Percentiles rank a stretch among this genome's conserved stretches.
phyloP scores from a whole-genome alignment of 2,329 filamentous ascomycete species.

The Botryotinia calthae region DNA sequence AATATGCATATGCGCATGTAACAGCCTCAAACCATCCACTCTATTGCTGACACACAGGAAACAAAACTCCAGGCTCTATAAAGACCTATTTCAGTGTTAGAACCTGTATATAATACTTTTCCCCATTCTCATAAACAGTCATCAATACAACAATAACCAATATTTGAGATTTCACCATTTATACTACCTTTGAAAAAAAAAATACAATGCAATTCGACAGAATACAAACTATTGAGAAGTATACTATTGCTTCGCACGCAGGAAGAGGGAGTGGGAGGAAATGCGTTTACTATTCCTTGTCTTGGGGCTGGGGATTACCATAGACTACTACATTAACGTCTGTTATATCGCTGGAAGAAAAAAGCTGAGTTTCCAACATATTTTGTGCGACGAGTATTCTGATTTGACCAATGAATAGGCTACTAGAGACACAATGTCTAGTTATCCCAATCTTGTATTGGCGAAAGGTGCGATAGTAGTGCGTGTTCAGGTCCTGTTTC shows the following conservation, averaged over 20 bases:
- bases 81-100: neutral
- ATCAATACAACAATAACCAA: neutral
- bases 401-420: too few species aligned
- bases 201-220: too few species aligned
- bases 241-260: too few species aligned
- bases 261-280: too few species aligned
- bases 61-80: neutral
- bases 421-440: too few species aligned
- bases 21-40: neutral
- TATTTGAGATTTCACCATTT: neutral
- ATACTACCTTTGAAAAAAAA: too few species aligned
- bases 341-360: neutral
- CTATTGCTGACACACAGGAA: neutral
- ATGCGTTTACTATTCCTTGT: neutral
- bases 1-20: neutral
- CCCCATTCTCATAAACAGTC: neutral
- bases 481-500: too few species aligned
- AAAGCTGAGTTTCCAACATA: neutral
- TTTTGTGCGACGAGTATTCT: too few species aligned
- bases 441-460: too few species aligned
- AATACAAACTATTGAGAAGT: too few species aligned
- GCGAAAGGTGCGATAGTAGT: too few species aligned
- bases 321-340: neutral
- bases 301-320: neutral
- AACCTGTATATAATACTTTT: neutral